Evolutionary conservation across 2,329 filamentous ascomycete species (phyloP).

Genomic region (Stachybotrys chartarum): DNA sequence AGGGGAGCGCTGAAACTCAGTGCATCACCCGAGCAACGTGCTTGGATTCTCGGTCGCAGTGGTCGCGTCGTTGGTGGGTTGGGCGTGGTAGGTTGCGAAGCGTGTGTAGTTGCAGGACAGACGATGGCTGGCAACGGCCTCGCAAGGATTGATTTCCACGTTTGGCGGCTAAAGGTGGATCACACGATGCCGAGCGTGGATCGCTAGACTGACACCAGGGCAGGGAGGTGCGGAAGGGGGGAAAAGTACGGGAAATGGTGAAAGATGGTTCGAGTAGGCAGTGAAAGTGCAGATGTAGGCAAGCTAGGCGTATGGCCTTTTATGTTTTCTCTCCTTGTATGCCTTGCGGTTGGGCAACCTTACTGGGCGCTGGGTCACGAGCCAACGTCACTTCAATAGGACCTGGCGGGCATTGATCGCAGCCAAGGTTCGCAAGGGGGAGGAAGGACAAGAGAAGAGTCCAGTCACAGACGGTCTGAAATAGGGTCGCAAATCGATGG

Average conservation of each 20-base stretch:
- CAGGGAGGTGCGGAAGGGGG: not conserved
- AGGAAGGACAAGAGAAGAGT: no score
- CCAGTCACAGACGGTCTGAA: no score
- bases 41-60: no score
- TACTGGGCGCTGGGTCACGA: no score
- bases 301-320: no score
- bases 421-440: no score
- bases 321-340: no score
- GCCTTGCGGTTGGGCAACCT: no score
- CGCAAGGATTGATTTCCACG: not conserved
- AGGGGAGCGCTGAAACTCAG: not conserved
- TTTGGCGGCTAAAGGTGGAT: not conserved
- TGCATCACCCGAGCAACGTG: not conserved
- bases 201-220: not conserved
- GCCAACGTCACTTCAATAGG: no score
- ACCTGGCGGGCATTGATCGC: no score
- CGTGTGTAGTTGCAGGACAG: not conserved
- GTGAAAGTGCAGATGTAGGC: not conserved
- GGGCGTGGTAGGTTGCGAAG: not conserved
- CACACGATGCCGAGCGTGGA: not conserved
- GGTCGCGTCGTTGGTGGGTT: not conserved
- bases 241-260: not conserved
- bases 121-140: not conserved
- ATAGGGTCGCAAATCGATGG: no score
- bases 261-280: not conserved